Conservation (phyloP, 106 monocot genomes). For the Platanthera zijinensis region DNA sequence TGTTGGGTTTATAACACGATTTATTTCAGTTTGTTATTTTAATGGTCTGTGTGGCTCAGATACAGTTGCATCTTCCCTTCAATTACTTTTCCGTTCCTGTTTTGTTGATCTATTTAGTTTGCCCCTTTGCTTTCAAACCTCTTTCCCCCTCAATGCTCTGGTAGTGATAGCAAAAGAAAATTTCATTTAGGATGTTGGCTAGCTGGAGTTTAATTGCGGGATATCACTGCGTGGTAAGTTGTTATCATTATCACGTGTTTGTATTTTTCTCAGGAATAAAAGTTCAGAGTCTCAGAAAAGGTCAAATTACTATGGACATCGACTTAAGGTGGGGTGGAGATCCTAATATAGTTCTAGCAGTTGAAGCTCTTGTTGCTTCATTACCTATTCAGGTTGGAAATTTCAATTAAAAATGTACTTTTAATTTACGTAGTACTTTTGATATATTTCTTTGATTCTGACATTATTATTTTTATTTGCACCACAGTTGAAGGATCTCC, state of each 20-base stretch:
- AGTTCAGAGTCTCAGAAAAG: slow-evolving; percentile 76
- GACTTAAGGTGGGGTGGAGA: slow-evolving; percentile 94
- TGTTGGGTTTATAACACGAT: neutral
- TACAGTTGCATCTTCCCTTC: neutral
- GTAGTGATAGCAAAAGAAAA: neutral
- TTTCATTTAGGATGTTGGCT: neutral
- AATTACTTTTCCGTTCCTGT: neutral
- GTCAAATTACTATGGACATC: slow-evolving; percentile 89
- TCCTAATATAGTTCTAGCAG: slow-evolving; percentile 78
- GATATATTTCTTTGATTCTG: neutral
- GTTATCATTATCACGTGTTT: neutral
- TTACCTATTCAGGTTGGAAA: slow-evolving; percentile 76
- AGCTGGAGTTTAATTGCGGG: neutral
- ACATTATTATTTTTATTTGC: slow-evolving; percentile 6
- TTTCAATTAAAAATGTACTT: neutral
- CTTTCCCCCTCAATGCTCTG: neutral
- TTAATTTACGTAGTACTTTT: neutral
- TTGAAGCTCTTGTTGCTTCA: slow-evolving; percentile 87
- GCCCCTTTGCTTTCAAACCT: neutral
- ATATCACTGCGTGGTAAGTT: neutral
- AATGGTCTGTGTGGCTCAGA: neutral
- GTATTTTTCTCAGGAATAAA: slow-evolving; percentile 44
- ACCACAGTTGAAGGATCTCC: slow-evolving; percentile 80
- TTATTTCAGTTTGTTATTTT: neutral
- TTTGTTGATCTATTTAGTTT: neutral